Percentiles rank a stretch among this genome's conserved stretches.
Conservation (phyloP, 805 yeast species). For the Hagleromyces aurorensis region DNA sequence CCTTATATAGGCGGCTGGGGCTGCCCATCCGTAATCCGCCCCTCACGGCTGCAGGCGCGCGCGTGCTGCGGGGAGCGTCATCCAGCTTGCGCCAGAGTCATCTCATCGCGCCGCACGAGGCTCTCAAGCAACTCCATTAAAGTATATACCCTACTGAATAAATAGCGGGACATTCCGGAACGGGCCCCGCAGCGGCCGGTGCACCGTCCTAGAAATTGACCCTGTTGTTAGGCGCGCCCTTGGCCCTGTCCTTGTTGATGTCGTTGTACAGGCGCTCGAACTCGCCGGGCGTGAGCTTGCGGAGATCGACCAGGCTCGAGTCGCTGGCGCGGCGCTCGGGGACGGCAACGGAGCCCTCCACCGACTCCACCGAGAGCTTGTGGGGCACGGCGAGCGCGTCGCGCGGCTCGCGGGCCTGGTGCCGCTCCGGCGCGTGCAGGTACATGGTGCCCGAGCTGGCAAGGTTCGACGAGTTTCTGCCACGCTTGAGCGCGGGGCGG, state of each 20-base stretch:
- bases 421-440: conserved; percentile 11
- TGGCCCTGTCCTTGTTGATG: conserved; percentile 9
- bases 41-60: no score
- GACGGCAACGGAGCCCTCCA: conserved; percentile 1
- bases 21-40: no score
- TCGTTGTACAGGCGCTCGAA: conserved; percentile 9
- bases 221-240: conserved; percentile 17
- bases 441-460: conserved; percentile 8
- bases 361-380: conserved; percentile 2
- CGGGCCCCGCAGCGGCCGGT: not conserved
- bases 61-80: no score
- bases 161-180: conserved; percentile 1
- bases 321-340: conserved; percentile 1
- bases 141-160: no score
- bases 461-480: conserved; percentile 7
- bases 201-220: conserved; percentile 12
- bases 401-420: conserved; percentile 2
- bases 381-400: conserved; percentile 2
- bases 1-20: no score
- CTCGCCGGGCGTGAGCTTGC: conserved; percentile 13
- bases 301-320: conserved; percentile 11
- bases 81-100: no score
- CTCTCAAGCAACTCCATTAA: no score
- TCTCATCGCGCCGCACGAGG: no score
- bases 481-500: conserved; percentile 4